These are phyloP conservation scores for Xylariaceae sp. DNA, from an alignment of 2,329 filamentous ascomycete species.

Conservation along the genomic window DNA sequence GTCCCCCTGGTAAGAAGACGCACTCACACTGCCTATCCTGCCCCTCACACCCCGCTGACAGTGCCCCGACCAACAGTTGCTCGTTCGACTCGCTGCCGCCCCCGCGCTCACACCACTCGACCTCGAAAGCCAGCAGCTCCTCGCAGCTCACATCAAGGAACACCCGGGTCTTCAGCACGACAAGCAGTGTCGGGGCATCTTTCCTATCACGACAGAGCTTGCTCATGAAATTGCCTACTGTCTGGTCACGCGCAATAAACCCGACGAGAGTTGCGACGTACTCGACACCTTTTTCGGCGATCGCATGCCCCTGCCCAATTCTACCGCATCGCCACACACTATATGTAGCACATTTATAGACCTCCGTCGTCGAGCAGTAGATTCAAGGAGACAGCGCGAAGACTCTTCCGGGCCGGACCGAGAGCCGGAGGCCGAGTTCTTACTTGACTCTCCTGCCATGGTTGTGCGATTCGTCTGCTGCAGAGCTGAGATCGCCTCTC, in stretches of 20 bases:
- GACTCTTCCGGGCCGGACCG: constrained; percentile 1
- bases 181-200: neutral
- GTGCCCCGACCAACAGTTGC: neutral
- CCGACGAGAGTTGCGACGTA: constrained; percentile 5
- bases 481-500: constrained; percentile 10
- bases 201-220: constrained; percentile 10
- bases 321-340: constrained; percentile 6
- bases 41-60: neutral
- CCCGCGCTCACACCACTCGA: constrained; percentile 3
- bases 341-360: constrained; percentile 6
- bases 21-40: neutral
- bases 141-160: constrained; percentile 2
- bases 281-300: constrained; percentile 14
- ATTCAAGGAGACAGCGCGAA: neutral
- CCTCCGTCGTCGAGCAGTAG: constrained; percentile 8
- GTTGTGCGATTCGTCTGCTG: constrained; percentile 12
- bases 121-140: constrained; percentile 7
- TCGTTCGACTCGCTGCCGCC: neutral
- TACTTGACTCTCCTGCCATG: constrained; percentile 10
- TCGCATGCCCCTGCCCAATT: constrained; percentile 12
- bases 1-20: neutral
- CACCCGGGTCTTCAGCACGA: constrained; percentile 1
- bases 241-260: constrained; percentile 3
- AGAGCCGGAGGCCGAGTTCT: constrained; percentile 6
- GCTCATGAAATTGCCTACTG: constrained; percentile 1